These are phyloP conservation scores for Huntiella decipiens DNA, from an alignment of 2,329 filamentous ascomycete genomes.

Conservation along the genomic window DNA sequence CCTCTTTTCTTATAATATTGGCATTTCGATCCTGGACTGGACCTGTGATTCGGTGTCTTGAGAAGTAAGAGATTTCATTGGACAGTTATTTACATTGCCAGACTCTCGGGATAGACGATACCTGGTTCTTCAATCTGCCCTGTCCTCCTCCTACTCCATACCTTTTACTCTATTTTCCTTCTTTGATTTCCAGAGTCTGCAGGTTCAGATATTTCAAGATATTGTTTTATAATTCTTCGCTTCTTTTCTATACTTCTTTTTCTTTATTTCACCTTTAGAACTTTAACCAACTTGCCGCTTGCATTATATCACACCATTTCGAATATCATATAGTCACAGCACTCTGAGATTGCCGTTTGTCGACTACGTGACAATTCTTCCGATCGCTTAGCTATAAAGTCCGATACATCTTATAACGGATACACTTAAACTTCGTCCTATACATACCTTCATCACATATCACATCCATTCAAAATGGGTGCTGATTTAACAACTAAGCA, in stretches of 20 bases:
- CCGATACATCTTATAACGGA: too few species aligned
- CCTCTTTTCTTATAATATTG: slow-evolving; percentile 5
- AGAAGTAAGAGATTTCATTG: too few species aligned
- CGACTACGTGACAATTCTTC: background rate
- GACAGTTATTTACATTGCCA: too few species aligned
- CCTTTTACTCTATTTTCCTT: background rate
- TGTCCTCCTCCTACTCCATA: background rate
- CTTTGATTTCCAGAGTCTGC: background rate
- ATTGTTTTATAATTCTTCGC: slow-evolving; percentile 12
- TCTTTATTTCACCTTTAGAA: background rate
- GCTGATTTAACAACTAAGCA: slow-evolving; percentile 24
- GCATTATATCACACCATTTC: too few species aligned
- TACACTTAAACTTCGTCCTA: background rate
- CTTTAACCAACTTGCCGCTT: background rate
- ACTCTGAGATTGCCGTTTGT: background rate
- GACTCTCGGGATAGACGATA: too few species aligned
- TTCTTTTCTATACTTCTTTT: slow-evolving; percentile 1
- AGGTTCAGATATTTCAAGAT: slow-evolving; percentile 10
- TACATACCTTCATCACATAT: slow-evolving; percentile 12
- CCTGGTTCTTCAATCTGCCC: background rate
- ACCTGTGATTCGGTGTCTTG: too few species aligned
- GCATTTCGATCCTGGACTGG: background rate
- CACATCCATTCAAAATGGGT: slow-evolving; percentile 16
- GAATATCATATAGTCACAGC: background rate
- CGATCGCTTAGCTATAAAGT: too few species aligned